Conservation (phyloP, 495 filamentous ascomycete species). For the Thermothielavioides terrestris region DNA sequence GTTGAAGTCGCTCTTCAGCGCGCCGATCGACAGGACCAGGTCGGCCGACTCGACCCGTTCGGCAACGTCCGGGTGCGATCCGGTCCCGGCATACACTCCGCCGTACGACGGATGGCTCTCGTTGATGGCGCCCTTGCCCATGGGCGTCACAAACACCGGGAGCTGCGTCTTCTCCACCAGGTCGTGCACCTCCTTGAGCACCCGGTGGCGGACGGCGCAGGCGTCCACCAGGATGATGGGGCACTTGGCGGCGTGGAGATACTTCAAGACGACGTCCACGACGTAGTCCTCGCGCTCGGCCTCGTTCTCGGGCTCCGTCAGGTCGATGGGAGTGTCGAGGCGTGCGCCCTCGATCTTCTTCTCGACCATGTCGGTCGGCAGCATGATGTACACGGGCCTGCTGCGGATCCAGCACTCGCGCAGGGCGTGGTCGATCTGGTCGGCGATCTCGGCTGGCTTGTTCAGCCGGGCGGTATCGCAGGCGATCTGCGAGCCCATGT, state of each 20-base stretch:
- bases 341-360: constrained; percentile 68
- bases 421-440: constrained; percentile 72
- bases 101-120: constrained; percentile 69
- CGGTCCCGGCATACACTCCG: constrained; percentile 80
- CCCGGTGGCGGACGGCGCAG: constrained; percentile 77
- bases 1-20: constrained; percentile 84
- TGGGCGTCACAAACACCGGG: constrained; percentile 80
- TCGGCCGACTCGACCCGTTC: constrained; percentile 73
- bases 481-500: constrained; percentile 67
- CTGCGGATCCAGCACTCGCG: constrained; percentile 67
- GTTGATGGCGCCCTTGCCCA: constrained; percentile 85
- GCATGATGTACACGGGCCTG: constrained; percentile 73
- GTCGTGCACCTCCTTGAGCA: constrained; percentile 64
- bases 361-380: constrained; percentile 78
- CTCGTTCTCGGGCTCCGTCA: constrained; percentile 56
- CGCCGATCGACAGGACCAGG: constrained; percentile 73
- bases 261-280: constrained; percentile 68
- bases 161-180: constrained; percentile 69
- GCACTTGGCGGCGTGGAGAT: constrained; percentile 64
- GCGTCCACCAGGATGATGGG: constrained; percentile 84
- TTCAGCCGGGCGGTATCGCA: constrained; percentile 61
- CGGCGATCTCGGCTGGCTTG: constrained; percentile 57
- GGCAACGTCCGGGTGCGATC: constrained; percentile 60
- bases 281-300: constrained; percentile 73
- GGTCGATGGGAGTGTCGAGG: constrained; percentile 58